These are phyloP conservation scores for Ogataea zsoltii DNA, from an alignment of 805 yeast genomes.

Conservation along the genomic window DNA sequence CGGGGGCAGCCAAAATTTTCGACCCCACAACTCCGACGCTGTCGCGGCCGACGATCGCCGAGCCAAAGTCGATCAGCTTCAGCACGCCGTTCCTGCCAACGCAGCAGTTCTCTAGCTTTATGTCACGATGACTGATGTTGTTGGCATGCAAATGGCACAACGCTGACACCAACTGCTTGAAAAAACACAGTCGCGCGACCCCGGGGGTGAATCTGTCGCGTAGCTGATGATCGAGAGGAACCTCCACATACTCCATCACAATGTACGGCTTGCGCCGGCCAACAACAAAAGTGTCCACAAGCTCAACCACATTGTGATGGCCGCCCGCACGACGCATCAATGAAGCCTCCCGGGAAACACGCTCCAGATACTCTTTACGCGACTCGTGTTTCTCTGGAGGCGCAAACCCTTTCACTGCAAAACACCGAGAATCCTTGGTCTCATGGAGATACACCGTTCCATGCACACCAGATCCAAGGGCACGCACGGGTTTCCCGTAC, in stretches of 20 bases:
- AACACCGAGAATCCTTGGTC: conserved; percentile 8
- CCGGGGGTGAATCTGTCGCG: conserved; percentile 2
- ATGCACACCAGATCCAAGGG: conserved; percentile 21
- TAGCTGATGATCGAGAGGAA: conserved; percentile 17
- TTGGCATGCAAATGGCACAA: conserved; percentile 39
- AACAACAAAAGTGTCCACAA: conserved; percentile 33
- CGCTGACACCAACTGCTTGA: conserved; percentile 44
- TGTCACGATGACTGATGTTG: conserved; percentile 48
- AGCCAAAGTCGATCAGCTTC: conserved; percentile 55
- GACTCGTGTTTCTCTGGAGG: conserved; percentile 41
- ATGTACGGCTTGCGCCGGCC: conserved; percentile 25
- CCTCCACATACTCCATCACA: conserved; percentile 39
- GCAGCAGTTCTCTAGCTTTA: conserved; percentile 49
- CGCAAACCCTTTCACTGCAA: conserved; percentile 49
- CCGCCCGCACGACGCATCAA: conserved; percentile 29
- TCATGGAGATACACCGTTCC: conserved; percentile 17
- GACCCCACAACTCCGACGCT: conserved; percentile 51
- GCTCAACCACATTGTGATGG: conserved; percentile 39
- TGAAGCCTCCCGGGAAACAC: conserved; percentile 41
- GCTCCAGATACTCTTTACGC: conserved; percentile 37
- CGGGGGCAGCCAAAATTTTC: conserved; percentile 48
- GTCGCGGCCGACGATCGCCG: conserved; percentile 33
- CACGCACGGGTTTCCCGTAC: conserved; percentile 17
- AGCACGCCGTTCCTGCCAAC: conserved; percentile 32
- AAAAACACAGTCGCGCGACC: conserved; percentile 32